Conservation (phyloP, 2,329 filamentous ascomycete species). For the Sclerotinia subarctica region DNA sequence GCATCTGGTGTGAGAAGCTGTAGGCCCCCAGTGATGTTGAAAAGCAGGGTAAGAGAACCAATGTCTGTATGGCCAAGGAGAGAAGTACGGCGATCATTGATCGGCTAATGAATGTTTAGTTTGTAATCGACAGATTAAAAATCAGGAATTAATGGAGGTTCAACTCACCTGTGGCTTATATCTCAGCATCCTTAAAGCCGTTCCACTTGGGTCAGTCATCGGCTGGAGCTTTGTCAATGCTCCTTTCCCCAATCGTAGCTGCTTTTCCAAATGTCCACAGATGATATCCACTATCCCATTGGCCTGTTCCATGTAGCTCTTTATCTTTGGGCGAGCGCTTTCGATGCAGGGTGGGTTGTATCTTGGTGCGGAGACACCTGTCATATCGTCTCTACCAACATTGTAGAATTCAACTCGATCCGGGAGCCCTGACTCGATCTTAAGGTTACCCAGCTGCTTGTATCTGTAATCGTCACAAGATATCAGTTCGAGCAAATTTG, state of each 20-base stretch:
- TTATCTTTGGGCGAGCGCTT: not conserved
- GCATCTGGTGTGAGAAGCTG: constrained; percentile 39
- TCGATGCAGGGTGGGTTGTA: constrained; percentile 5
- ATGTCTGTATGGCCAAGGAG: constrained; percentile 56
- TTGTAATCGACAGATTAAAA: not conserved
- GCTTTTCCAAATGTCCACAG: not conserved
- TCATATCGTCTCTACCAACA: constrained; percentile 1
- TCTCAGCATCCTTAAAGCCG: constrained; percentile 19
- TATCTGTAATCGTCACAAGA: not conserved
- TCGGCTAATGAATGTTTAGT: constrained; percentile 37
- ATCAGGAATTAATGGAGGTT: not conserved
- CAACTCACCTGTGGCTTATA: constrained; percentile 22
- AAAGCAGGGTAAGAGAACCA: constrained; percentile 53
- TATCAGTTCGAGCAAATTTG: not conserved
- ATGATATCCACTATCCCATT: not conserved
- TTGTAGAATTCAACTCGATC: not conserved
- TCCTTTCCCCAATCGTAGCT: constrained; percentile 9
- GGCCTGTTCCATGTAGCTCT: not conserved
- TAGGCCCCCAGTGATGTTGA: constrained; percentile 45
- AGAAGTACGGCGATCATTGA: constrained; percentile 43
- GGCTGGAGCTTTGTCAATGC: constrained; percentile 44
- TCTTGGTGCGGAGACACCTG: not conserved
- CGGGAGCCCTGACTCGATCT: not conserved
- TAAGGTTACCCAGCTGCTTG: not conserved
- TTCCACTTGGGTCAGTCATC: constrained; percentile 9